phyloP scores from a whole-genome alignment of 257 asterid genomes.

The Solanum bulbocastanum region DNA sequence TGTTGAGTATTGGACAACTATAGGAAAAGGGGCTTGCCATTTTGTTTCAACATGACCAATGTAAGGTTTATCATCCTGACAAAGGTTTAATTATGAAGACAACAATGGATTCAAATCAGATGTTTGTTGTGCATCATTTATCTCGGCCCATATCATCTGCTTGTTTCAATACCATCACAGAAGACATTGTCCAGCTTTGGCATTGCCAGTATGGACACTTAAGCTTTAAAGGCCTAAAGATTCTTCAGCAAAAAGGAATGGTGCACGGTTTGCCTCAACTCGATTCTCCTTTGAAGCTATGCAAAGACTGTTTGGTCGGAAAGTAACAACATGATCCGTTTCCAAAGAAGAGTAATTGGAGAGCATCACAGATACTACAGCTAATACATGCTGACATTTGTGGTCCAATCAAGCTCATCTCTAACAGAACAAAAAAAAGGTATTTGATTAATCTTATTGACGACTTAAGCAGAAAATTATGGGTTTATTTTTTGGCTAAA shows the following conservation, averaged over 20 bases:
- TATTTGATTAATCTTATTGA: neutral
- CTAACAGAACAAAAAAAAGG: neutral
- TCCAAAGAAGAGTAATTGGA: neutral
- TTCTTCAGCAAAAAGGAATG: neutral
- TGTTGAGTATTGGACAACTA: too few relatives aligned
- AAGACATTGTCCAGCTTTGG: neutral
- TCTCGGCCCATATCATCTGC: neutral
- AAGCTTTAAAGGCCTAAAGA: neutral
- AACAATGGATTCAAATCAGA: neutral
- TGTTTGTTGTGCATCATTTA: neutral
- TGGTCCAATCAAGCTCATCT: neutral
- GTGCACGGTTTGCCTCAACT: neutral
- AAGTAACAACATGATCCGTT: neutral
- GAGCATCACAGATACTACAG: neutral
- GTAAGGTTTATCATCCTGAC: neutral
- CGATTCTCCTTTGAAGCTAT: neutral
- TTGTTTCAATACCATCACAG: neutral
- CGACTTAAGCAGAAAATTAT: neutral
- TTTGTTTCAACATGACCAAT: neutral
- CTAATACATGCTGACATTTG: neutral
- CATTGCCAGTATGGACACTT: neutral
- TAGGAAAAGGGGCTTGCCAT: neutral
- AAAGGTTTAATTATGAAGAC: neutral
- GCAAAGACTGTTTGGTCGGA: neutral
- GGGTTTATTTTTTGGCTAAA: neutral